Evolutionary conservation across 179 eudicot species (phyloP).

Genomic region (Silene coronaria): DNA sequence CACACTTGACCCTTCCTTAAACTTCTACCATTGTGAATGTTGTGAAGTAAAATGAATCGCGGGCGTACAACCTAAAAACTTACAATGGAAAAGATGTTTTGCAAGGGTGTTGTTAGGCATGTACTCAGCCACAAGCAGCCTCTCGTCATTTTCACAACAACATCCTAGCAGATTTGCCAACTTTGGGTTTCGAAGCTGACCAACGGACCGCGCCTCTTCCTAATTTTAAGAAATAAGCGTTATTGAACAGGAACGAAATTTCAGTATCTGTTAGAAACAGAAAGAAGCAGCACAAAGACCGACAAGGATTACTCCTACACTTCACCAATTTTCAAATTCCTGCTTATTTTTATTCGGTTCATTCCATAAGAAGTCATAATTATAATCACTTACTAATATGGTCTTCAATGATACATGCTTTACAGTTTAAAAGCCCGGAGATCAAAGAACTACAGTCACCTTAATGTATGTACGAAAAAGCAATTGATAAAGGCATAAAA

Average conservation of each 20-base stretch:
- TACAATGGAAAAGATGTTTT: conserved; percentile 63
- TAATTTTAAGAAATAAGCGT: conserved; percentile 23
- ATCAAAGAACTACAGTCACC: too few relatives aligned
- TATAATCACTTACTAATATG: too few relatives aligned
- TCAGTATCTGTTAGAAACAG: background rate
- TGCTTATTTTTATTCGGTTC: too few relatives aligned
- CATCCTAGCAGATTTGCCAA: conserved; percentile 52
- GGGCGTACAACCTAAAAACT: conserved; percentile 13
- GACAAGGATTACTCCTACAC: too few relatives aligned
- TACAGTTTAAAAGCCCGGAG: too few relatives aligned
- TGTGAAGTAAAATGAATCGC: background rate
- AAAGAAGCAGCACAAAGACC: too few relatives aligned
- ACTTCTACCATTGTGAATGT: background rate
- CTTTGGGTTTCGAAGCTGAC: conserved; percentile 40
- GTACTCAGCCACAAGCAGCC: conserved; percentile 56
- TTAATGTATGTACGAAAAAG: too few relatives aligned
- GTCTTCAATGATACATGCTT: too few relatives aligned
- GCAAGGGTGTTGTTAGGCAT: conserved; percentile 61
- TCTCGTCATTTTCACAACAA: conserved; percentile 52
- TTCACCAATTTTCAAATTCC: too few relatives aligned
- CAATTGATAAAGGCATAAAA: too few relatives aligned
- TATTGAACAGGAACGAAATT: conserved; percentile 1
- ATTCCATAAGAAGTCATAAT: too few relatives aligned
- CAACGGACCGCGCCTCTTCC: conserved; percentile 54
- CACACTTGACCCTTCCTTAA: too few relatives aligned